These are phyloP conservation scores for Dactylorhiza incarnata DNA, from an alignment of 106 monocot genomes.

Conservation along the genomic window DNA sequence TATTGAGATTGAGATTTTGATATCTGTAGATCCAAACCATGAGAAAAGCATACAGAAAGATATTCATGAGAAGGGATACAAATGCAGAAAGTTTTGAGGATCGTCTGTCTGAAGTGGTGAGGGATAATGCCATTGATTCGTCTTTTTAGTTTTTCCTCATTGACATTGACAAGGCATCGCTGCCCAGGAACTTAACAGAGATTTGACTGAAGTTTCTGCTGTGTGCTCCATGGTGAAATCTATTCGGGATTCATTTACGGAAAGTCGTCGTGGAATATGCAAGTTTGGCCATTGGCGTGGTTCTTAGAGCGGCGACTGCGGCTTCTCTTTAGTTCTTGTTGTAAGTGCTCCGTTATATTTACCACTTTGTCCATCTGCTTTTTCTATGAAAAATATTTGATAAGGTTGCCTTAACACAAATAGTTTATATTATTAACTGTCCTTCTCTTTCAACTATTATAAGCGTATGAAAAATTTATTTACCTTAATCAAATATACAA, in stretches of 20 bases:
- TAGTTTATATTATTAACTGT: neutral
- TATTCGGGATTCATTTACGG: slow-evolving; percentile 62
- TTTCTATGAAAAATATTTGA: neutral
- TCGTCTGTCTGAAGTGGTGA: slow-evolving; percentile 75
- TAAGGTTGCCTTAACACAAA: neutral
- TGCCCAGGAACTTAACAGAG: slow-evolving; percentile 44
- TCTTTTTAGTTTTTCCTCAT: neutral
- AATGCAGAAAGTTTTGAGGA: slow-evolving; percentile 35
- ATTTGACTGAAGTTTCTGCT: slow-evolving; percentile 34
- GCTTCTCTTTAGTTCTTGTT: neutral
- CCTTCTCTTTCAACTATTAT: neutral
- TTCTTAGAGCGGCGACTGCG: neutral
- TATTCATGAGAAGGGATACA: slow-evolving; percentile 44
- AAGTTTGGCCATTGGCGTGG: slow-evolving; percentile 28
- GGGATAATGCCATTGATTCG: neutral
- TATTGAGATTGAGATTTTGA: neutral
- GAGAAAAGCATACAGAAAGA: slow-evolving; percentile 63
- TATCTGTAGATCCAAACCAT: slow-evolving; percentile 37
- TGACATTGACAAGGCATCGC: neutral
- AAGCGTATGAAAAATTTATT: too few relatives aligned
- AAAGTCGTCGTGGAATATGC: slow-evolving; percentile 79
- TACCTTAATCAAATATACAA: neutral
- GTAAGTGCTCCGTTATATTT: neutral
- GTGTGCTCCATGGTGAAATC: slow-evolving; percentile 72
- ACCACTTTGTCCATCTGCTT: neutral